phyloP scores from a whole-genome alignment of 75 land plant species.

The Ceratopteris richardii region DNA sequence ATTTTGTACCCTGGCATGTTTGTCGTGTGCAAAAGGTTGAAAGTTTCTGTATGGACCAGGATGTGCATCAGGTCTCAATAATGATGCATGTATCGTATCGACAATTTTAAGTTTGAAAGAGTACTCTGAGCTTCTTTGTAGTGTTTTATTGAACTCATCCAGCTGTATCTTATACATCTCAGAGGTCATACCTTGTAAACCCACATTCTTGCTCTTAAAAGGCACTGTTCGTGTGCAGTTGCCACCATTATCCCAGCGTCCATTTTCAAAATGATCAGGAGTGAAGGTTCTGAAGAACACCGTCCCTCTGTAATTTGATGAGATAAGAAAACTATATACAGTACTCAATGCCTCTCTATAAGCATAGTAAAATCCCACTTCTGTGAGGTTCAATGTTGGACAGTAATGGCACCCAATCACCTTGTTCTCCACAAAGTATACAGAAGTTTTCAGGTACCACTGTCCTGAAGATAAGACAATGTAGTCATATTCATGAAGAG shows the following conservation, averaged over 20 bases:
- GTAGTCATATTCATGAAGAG: slow-evolving; percentile 33
- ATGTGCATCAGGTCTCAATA: slow-evolving; percentile 87
- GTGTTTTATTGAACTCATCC: slow-evolving; percentile 48
- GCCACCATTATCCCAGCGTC: slow-evolving; percentile 81
- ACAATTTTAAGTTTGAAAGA: slow-evolving; percentile 47
- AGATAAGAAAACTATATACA: slow-evolving; percentile 31
- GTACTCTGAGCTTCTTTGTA: slow-evolving; percentile 8
- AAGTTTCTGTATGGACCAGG: slow-evolving; percentile 70
- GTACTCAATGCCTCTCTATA: slow-evolving; percentile 39
- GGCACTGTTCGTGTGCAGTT: slow-evolving; percentile 51
- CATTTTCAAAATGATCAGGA: slow-evolving; percentile 88
- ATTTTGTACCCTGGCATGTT: slow-evolving; percentile 39
- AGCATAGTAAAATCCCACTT: slow-evolving; percentile 59
- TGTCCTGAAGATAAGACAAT: slow-evolving; percentile 62
- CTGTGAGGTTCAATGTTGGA: slow-evolving; percentile 37
- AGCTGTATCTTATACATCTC: slow-evolving; percentile 49
- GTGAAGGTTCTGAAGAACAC: slow-evolving; percentile 66
- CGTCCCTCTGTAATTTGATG: slow-evolving; percentile 38
- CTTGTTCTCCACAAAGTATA: slow-evolving; percentile 48
- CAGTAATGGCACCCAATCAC: slow-evolving; percentile 77
- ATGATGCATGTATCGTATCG: slow-evolving; percentile 40
- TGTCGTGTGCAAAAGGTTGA: slow-evolving; percentile 53
- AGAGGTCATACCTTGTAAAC: slow-evolving; percentile 17
- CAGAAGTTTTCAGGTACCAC: slow-evolving; percentile 64
- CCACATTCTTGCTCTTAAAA: slow-evolving; percentile 28